phyloP scores from a whole-genome alignment of 2,329 filamentous ascomycete genomes.

The Neophaeococcomyces mojaviensis region DNA sequence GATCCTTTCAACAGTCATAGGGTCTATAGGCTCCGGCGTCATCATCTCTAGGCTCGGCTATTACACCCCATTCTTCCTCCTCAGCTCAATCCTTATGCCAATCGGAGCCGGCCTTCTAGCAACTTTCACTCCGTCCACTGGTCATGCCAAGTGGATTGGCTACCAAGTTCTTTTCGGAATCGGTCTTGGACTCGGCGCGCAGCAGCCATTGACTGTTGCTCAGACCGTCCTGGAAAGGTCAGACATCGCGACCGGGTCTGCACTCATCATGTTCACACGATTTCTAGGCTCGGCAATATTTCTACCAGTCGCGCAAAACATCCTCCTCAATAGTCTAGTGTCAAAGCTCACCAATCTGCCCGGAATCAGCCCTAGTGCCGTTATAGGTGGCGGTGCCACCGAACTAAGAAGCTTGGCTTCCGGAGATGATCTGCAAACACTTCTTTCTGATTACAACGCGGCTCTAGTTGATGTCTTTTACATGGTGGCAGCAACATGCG shows the following conservation, averaged over 20 bases:
- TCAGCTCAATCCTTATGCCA: constrained; percentile 23
- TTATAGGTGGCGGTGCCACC: constrained; percentile 23
- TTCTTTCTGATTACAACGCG: constrained; percentile 23
- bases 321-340: constrained; percentile 27
- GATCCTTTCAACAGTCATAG: constrained; percentile 17
- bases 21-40: constrained; percentile 18
- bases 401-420: constrained; percentile 23
- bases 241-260: constrained; percentile 23
- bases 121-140: constrained; percentile 25
- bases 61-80: constrained; percentile 30
- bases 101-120: constrained; percentile 27
- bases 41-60: constrained; percentile 27
- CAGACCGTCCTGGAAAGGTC: constrained; percentile 21
- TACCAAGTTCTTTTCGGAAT: constrained; percentile 22
- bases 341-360: constrained; percentile 13
- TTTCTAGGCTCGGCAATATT: constrained; percentile 20
- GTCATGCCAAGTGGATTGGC: constrained; percentile 21
- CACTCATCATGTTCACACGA: constrained; percentile 22
- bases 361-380: constrained; percentile 17
- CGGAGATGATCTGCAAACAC: constrained; percentile 21
- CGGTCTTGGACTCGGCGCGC: constrained; percentile 19
- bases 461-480: constrained; percentile 18
- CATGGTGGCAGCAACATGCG: constrained; percentile 19
- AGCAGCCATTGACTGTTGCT: constrained; percentile 18
- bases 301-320: constrained; percentile 22